Base-by-base conservation (phyloP, 441 rosid genomes). In the Metrosideros polymorpha region DNA sequence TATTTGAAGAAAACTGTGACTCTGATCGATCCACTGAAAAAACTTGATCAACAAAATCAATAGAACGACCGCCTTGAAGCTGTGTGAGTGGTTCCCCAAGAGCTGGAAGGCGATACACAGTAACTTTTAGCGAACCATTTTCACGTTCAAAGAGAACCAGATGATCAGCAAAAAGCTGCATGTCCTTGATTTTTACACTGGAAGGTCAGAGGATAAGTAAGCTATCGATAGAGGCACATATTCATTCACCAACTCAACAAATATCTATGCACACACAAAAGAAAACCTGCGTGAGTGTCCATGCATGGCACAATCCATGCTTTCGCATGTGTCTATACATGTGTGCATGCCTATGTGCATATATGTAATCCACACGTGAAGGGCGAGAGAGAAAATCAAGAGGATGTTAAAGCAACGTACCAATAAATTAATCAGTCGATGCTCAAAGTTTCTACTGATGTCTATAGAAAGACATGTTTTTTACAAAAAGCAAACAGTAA, bases 121-220 rank as follows among this genome's bases (percentile, higher is more conserved):
- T 93, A 88, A 96, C 90, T 89, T 92, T 93, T 39, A 92, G 95
- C 39, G 93, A 92, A 86, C 97, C 96, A 75, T 91, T 89, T 90
- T 95, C 95, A 82, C 98, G 99, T 91, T 95, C 98, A 85, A 91
- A 91, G 35, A 94, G 91, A 86, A 90, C 98, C 7, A 97, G 95
- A 89, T 97, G 96, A 85, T 95, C 93, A 63, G 87, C 91, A 85
- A 96, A 97, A 79, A 95, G 96, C 90, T 93, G 92, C 61, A 92
- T 87, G 90, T 91, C 92, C 93, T 91, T 95, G 91, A 97, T 92
- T 92, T 96, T 96, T 86, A 92, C 91, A 71, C 98, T 95, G 97
- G 49, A 86, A 86, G 29, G 57, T 54, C 30, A 51, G 35, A 49
- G 30, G 57, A 82, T 47, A 14, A 29, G 43, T 82, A 49, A 51